phyloP scores from a whole-genome alignment of 2,329 filamentous ascomycete genomes.

The Verticillium albo-atrum region DNA sequence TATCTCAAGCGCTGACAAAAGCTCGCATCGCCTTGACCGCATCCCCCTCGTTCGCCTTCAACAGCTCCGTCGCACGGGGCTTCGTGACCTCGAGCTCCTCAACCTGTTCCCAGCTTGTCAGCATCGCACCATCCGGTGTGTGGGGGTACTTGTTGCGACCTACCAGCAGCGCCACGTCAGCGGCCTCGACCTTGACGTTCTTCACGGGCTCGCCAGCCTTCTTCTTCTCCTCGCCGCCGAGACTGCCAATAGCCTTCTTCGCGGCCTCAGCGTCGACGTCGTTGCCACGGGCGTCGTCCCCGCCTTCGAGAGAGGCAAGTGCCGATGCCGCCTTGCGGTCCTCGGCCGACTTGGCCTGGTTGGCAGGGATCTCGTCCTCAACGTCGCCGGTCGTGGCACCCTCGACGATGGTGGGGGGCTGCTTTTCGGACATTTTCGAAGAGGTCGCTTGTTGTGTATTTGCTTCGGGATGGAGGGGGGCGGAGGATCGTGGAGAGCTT shows the following conservation, averaged over 20 bases:
- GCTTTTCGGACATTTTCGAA: slow-evolving; percentile 53
- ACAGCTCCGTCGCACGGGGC: slow-evolving; percentile 67
- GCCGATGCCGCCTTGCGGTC: slow-evolving; percentile 74
- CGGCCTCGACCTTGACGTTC: slow-evolving; percentile 68
- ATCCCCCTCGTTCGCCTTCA: slow-evolving; percentile 68
- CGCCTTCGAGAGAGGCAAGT: slow-evolving; percentile 63
- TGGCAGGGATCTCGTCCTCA: slow-evolving; percentile 47
- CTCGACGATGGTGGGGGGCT: slow-evolving; percentile 53
- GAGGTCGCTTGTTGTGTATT: background rate
- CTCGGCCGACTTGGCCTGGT: slow-evolving; percentile 61
- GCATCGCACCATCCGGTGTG: background rate
- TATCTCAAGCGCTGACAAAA: slow-evolving; percentile 30
- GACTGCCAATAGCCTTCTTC: slow-evolving; percentile 65
- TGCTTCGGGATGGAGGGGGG: background rate
- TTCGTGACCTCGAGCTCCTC: slow-evolving; percentile 70
- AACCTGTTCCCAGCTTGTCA: slow-evolving; percentile 35
- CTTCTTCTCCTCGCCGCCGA: slow-evolving; percentile 43
- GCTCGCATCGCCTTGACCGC: slow-evolving; percentile 62
- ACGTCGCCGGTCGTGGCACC: slow-evolving; percentile 55
- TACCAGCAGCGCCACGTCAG: slow-evolving; percentile 67
- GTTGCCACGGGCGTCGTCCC: slow-evolving; percentile 38
- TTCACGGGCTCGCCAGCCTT: slow-evolving; percentile 16
- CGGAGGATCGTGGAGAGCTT: background rate
- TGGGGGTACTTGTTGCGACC: slow-evolving; percentile 19
- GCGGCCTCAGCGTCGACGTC: slow-evolving; percentile 67